Base-by-base conservation (phyloP, 495 filamentous ascomycete genomes). In the Tuber melanosporum region DNA sequence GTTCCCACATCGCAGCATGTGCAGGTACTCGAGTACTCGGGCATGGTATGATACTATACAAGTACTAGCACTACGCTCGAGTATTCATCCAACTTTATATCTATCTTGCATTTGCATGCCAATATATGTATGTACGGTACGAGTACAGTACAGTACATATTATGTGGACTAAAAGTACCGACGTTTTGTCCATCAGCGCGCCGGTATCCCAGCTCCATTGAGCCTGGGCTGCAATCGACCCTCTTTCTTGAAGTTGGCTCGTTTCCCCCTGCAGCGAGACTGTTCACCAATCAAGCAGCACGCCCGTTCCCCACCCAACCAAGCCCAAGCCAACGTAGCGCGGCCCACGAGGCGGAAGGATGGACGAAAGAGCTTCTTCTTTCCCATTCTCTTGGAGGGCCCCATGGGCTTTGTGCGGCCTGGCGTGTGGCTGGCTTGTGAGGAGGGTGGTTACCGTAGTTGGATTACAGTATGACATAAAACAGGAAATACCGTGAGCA, bases 281-380 rank as follows among this genome's bases (percentile, higher is more conserved):
- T 62, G 32, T 66, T 66, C 57, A 66, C 57, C 57, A 66, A 66
- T 66, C n/a, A 66, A 66, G 57, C 57, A 66, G 26, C 26, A 36
- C 57, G 26, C 3, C 57, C 57, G 57, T 36, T 66, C 57, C 57
- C 26, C 57, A 26, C 57, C 5, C 57, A 36, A 32, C 57, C 57
- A 17, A 36, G 14, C 26, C 57, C 57, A 17, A 26, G 14, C 12
- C 57, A 66, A 66, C 26, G 3, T 12, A 66, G 14, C 26, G 14
- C 57, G 57, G 32, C 26, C 57, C 14, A 36, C 26, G 57, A 66
- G 32, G 32, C 57, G 26, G 57, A 66, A 0, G 57, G 52, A 15
- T 62, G 52, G 57, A 36, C 14, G 57, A 36, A 36, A 14, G 57
- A 36, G 10, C 15, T 6, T 36, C 17, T 19, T 7, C 52, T 26